Percentiles rank a stretch among this genome's conserved stretches.
These are phyloP conservation scores for Monosporozyma aquatica DNA, from an alignment of 805 yeast species.

Conservation along the genomic window DNA sequence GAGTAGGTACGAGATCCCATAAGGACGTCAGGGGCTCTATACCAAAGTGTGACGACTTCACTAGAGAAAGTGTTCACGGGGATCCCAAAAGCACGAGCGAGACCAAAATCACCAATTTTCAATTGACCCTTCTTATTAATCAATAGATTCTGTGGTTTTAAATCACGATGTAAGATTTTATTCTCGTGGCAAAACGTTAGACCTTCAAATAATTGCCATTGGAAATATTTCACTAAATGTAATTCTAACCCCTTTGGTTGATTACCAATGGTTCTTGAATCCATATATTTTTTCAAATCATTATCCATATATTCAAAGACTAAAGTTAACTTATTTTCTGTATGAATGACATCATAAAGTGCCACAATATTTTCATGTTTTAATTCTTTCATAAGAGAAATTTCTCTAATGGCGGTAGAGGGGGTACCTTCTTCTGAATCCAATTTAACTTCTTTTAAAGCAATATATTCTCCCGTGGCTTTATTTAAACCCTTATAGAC, in stretches of 20 bases:
- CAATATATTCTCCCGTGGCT: slow-evolving; percentile 89
- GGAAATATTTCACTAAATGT: slow-evolving; percentile 74
- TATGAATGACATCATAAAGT: slow-evolving; percentile 87
- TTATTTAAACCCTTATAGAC: slow-evolving; percentile 93
- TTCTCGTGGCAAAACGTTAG: slow-evolving; percentile 90
- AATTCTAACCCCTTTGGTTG: slow-evolving; percentile 31
- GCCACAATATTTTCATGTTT: slow-evolving; percentile 89
- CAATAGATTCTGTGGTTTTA: slow-evolving; percentile 91
- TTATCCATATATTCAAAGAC: slow-evolving; percentile 91
- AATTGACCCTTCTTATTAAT: slow-evolving; percentile 93
- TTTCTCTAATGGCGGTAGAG: slow-evolving; percentile 94
- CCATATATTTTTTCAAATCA: slow-evolving; percentile 96
- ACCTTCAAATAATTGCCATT: slow-evolving; percentile 87
- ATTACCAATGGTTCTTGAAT: slow-evolving; percentile 37
- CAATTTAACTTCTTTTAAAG: slow-evolving; percentile 85
- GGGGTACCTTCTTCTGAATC: slow-evolving; percentile 99
- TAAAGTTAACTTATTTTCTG: slow-evolving; percentile 86
- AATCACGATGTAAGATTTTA: slow-evolving; percentile 87
- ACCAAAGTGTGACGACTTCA: slow-evolving; percentile 97
- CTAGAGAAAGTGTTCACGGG: slow-evolving; percentile 95
- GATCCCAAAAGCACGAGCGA: slow-evolving; percentile 95
- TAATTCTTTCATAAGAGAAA: slow-evolving; percentile 86
- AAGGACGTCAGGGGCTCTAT: slow-evolving; percentile 90
- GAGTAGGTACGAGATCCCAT: slow-evolving; percentile 96
- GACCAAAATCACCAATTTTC: slow-evolving; percentile 85